Conservation (phyloP, 257 asterid genomes). For the Forsythia viridissima region DNA sequence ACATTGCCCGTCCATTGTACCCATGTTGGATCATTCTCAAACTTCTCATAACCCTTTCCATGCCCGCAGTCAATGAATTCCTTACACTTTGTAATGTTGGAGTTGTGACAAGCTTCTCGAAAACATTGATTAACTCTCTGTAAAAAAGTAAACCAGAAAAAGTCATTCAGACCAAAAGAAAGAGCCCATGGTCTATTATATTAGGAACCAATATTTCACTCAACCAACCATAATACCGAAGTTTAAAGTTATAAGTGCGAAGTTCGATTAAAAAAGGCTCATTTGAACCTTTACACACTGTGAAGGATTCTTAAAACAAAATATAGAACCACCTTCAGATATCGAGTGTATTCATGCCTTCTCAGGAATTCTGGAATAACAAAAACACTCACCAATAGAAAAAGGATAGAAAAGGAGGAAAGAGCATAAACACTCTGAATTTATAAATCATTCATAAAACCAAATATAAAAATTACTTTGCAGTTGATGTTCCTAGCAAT, state of each 20-base stretch:
- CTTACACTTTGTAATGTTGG: conserved; percentile 41
- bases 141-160: conserved; percentile 11
- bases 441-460: neutral
- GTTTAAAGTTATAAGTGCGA: neutral
- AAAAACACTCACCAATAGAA: neutral
- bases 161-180: neutral
- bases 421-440: neutral
- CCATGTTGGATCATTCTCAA: conserved; percentile 39
- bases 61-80: conserved; percentile 72
- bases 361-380: neutral
- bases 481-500: neutral
- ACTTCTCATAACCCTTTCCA: conserved; percentile 28
- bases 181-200: neutral
- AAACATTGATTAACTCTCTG: conserved; percentile 93
- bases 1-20: conserved; percentile 50
- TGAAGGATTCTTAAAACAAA: neutral
- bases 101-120: conserved; percentile 59
- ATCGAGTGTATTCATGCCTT: neutral
- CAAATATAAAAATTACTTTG: neutral
- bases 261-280: neutral
- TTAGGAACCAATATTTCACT: neutral
- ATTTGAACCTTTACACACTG: neutral
- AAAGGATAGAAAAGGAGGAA: neutral
- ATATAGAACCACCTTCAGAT: too few relatives aligned
- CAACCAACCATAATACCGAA: neutral